These are phyloP conservation scores for Perilla frutescens DNA, from an alignment of 257 asterid species.

Conservation along the genomic window DNA sequence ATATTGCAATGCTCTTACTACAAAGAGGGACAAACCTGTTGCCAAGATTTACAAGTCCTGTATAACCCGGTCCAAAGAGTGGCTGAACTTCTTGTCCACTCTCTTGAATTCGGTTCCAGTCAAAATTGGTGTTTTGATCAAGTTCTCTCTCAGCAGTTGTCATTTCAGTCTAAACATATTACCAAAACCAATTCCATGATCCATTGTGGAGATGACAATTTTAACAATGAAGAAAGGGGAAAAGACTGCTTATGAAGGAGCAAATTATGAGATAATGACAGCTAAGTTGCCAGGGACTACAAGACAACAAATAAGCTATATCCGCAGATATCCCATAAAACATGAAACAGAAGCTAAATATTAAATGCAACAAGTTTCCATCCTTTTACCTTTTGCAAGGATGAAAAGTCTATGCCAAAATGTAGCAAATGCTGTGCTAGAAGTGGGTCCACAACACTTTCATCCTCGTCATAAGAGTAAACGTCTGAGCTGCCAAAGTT, in stretches of 20 bases:
- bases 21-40: slow-evolving; percentile 65
- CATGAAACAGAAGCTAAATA: slow-evolving; percentile 20
- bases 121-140: slow-evolving; percentile 90
- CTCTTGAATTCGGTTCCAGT: slow-evolving; percentile 99
- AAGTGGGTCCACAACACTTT: slow-evolving; percentile 88
- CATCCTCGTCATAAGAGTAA: slow-evolving; percentile 97
- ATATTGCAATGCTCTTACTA: slow-evolving; percentile 11
- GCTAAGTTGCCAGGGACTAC: background rate
- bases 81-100: slow-evolving; percentile 89
- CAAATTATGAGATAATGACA: slow-evolving; percentile 20
- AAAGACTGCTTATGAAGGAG: slow-evolving; percentile 1
- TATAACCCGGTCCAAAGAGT: slow-evolving; percentile 94
- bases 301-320: slow-evolving; percentile 12
- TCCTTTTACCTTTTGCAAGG: slow-evolving; percentile 87
- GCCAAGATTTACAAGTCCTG: slow-evolving; percentile 97
- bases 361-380: slow-evolving; percentile 34
- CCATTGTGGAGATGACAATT: background rate
- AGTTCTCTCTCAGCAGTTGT: slow-evolving; percentile 99
- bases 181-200: slow-evolving; percentile 25
- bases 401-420: slow-evolving; percentile 96
- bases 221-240: background rate
- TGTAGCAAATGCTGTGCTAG: slow-evolving; percentile 92
- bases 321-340: slow-evolving; percentile 23
- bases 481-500: slow-evolving; percentile 99
- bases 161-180: slow-evolving; percentile 82